These are phyloP conservation scores for Acacia concinna DNA, from an alignment of 331 rosid species.

Conservation along the genomic window DNA sequence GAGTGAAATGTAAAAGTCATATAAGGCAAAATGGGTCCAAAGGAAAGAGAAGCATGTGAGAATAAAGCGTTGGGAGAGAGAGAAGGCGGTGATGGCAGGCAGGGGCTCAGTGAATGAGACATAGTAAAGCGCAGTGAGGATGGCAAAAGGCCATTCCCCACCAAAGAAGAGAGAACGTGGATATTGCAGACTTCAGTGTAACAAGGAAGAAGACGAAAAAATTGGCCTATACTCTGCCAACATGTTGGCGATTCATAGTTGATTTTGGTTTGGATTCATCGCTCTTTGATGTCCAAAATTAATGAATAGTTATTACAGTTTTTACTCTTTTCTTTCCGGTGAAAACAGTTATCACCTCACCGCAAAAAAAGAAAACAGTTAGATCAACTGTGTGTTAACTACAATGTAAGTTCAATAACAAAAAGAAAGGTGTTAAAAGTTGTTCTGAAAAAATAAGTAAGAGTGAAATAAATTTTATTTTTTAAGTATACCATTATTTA, in stretches of 20 bases:
- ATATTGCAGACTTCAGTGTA: not conserved
- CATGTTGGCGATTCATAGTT: constrained; percentile 23
- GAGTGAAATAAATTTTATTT: too few relatives aligned
- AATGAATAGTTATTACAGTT: not conserved
- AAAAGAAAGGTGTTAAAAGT: too few relatives aligned
- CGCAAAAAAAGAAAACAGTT: too few relatives aligned
- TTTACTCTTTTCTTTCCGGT: too few relatives aligned
- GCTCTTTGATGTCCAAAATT: not conserved
- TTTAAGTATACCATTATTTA: too few relatives aligned
- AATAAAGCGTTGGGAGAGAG: constrained; percentile 9
- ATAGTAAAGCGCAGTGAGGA: constrained; percentile 28
- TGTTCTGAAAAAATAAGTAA: too few relatives aligned
- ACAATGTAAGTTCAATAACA: too few relatives aligned
- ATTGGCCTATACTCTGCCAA: constrained; percentile 28
- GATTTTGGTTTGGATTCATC: constrained; percentile 18
- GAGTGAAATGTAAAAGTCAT: constrained; percentile 5
- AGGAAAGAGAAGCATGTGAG: not conserved
- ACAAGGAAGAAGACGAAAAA: not conserved
- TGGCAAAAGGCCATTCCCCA: not conserved
- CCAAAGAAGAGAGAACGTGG: not conserved
- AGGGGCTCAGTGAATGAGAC: constrained; percentile 41
- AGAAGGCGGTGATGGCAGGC: constrained; percentile 29
- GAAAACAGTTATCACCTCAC: too few relatives aligned
- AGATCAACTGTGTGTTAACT: too few relatives aligned
- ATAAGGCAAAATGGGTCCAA: constrained; percentile 28